A percentile compares a stretch with the other conserved stretches of the same genome.
phyloP scores from a whole-genome alignment of 805 yeast genomes.

The Kuraishia borneana region DNA sequence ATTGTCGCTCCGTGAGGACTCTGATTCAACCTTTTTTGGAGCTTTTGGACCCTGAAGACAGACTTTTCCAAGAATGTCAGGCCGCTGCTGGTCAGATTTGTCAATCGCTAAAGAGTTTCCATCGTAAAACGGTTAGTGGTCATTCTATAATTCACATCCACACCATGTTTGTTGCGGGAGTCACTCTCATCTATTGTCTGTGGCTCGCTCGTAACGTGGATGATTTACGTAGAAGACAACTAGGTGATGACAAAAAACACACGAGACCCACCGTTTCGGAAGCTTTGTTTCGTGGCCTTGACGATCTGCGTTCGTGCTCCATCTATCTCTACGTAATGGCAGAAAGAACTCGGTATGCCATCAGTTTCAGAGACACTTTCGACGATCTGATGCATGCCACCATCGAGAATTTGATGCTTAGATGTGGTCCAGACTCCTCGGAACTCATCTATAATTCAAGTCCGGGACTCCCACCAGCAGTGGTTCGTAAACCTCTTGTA shows the following conservation, averaged over 20 bases:
- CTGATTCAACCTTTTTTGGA: slow-evolving; percentile 57
- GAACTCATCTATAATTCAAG: slow-evolving; percentile 35
- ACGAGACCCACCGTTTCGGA: slow-evolving; percentile 49
- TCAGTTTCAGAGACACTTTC: slow-evolving; percentile 54
- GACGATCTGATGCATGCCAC: slow-evolving; percentile 59
- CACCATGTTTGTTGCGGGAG: slow-evolving; percentile 59
- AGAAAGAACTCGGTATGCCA: slow-evolving; percentile 51
- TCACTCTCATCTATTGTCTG: slow-evolving; percentile 52
- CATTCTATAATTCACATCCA: slow-evolving; percentile 59
- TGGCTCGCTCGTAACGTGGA: slow-evolving; percentile 57
- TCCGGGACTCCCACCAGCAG: slow-evolving; percentile 52
- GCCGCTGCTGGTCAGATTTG: slow-evolving; percentile 66
- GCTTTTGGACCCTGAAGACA: slow-evolving; percentile 46
- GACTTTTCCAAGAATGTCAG: slow-evolving; percentile 53
- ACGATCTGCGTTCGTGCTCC: slow-evolving; percentile 57
- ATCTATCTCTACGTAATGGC: slow-evolving; percentile 55
- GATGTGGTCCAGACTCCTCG: slow-evolving; percentile 54
- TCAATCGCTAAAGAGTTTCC: slow-evolving; percentile 50
- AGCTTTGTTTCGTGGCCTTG: slow-evolving; percentile 40
- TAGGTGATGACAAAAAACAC: slow-evolving; percentile 49
- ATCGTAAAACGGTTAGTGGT: slow-evolving; percentile 49
- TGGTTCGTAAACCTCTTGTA: slow-evolving; percentile 30
- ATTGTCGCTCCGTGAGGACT: slow-evolving; percentile 47
- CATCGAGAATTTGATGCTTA: slow-evolving; percentile 45
- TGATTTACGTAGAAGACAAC: slow-evolving; percentile 39